Base-by-base conservation (phyloP, 2,329 filamentous ascomycete species). In the Sphaceloma murrayae region DNA sequence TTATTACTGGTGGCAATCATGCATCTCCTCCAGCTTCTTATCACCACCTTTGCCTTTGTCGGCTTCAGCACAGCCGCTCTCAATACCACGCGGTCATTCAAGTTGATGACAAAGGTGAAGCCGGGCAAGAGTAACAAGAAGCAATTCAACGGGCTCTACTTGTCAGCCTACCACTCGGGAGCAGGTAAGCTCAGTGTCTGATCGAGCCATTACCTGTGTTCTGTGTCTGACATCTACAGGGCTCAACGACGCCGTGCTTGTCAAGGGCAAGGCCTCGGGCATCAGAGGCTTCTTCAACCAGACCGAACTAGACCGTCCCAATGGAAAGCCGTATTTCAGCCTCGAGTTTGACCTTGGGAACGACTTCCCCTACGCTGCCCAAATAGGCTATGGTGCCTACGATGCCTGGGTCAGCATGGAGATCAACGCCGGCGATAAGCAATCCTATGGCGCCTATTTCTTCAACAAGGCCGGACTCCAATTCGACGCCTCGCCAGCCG, bases 391-490 rank as follows among this genome's bases (percentile, higher is more conserved):
- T 39, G 46, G 45, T 29, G 49, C 51, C 24, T 53, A 53, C 47
- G 60, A 62, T 48, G 47, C 54, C 19, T 62, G 58, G 59, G 49
- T 58, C 43, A 54, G 57, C 6, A 58, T 60, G 4, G 48, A 51
- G 26, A 51, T 62, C 46, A 53, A 60, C 18, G 56, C 49, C 10
- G 58, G 56, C 6, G 40, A 47, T 5, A 44, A 46, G 16, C 50
- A 48, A 8, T 45, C 43, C 5, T 45, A 48, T 5, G 46, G 46
- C 14, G 43, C 24, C 7, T 57, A 54, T 38, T 60, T 55, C 50
- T 58, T 52, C 48, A 50, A 59, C 51, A 58, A 61, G 47, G 59
- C 54, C 3, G 59, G 59, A n/a, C 45, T 62, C 43, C 57, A 61
- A 49, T 61, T 53, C 52, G 53, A 48, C 17, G 49, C 32, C 26